Evolutionary conservation across 2,329 filamentous ascomycete genomes (phyloP).

Genomic region (Colletotrichum noveboracense): DNA sequence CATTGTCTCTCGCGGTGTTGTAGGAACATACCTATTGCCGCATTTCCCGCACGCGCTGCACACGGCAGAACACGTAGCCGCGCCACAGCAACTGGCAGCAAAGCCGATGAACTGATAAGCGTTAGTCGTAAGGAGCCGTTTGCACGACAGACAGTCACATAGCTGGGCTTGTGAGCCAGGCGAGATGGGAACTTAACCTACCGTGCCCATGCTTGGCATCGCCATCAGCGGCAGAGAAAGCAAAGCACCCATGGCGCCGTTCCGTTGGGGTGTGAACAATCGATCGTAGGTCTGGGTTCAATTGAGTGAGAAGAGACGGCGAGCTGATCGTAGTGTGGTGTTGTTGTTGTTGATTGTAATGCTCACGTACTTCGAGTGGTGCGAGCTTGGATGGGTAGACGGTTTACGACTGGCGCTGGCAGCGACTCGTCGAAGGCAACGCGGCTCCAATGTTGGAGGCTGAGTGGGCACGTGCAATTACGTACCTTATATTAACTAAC

Average conservation of each 20-base stretch:
- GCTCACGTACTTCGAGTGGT: not conserved
- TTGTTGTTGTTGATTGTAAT: not conserved
- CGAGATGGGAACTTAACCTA: conserved; percentile 53
- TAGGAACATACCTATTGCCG: conserved; percentile 77
- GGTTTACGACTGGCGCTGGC: not conserved
- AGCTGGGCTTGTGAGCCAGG: not conserved
- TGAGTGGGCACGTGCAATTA: not conserved
- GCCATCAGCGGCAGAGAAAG: conserved; percentile 90
- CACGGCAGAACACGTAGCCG: conserved; percentile 93
- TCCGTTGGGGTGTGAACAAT: not conserved
- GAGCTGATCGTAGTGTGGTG: not conserved
- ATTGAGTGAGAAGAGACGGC: not conserved
- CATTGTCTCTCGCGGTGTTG: not conserved
- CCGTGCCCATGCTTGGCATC: conserved; percentile 83
- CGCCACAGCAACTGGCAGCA: conserved; percentile 91
- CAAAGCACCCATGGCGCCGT: conserved; percentile 80
- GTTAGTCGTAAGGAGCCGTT: not conserved
- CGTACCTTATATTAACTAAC: not conserved
- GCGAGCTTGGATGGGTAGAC: not conserved
- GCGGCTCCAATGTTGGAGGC: not conserved
- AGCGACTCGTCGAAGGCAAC: not conserved
- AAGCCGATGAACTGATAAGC: conserved; percentile 71
- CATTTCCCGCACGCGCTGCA: conserved; percentile 97
- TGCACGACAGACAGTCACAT: not conserved
- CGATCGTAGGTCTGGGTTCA: not conserved